These are phyloP conservation scores for Calonectria montana DNA, from an alignment of 2,329 filamentous ascomycete species.

Conservation along the genomic window DNA sequence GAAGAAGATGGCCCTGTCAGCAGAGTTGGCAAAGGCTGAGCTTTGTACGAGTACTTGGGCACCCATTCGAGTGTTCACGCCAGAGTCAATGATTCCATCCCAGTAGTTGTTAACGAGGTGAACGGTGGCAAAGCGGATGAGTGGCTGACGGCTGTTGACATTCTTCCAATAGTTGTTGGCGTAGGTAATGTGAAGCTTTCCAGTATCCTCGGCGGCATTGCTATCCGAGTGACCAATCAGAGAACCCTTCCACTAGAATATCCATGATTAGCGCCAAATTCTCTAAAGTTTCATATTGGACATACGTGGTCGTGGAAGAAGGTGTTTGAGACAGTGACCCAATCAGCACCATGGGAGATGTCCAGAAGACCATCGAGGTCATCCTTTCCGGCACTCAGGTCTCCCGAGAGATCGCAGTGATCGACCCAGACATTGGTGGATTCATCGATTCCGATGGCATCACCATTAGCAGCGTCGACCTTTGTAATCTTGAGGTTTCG, in stretches of 20 bases:
- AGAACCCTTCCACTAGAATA: constrained; percentile 62
- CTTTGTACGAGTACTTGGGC: constrained; percentile 69
- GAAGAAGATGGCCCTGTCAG: constrained; percentile 50
- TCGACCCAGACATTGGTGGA: constrained; percentile 74
- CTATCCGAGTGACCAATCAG: constrained; percentile 69
- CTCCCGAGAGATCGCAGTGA: constrained; percentile 73
- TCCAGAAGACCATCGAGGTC: constrained; percentile 77
- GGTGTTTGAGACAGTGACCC: constrained; percentile 59
- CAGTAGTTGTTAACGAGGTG: constrained; percentile 69
- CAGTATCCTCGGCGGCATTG: constrained; percentile 67
- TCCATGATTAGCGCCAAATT: background rate
- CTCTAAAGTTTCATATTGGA: background rate
- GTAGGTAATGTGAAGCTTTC: constrained; percentile 73
- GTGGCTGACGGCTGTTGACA: constrained; percentile 71
- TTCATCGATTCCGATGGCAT: constrained; percentile 68
- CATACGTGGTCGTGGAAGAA: constrained; percentile 47
- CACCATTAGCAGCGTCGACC: constrained; percentile 65
- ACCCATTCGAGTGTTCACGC: constrained; percentile 67
- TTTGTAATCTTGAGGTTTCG: constrained; percentile 70
- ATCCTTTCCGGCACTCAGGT: constrained; percentile 71
- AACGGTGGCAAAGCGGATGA: constrained; percentile 73
- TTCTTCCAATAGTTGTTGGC: constrained; percentile 75
- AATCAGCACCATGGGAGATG: constrained; percentile 71
- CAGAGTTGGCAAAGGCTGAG: constrained; percentile 58
- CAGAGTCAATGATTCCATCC: constrained; percentile 53